Percentiles rank a stretch among this genome's conserved stretches.
Evolutionary conservation across 768 basidiomycete genomes (phyloP).

Genomic region (Serendipita vermifera): DNA sequence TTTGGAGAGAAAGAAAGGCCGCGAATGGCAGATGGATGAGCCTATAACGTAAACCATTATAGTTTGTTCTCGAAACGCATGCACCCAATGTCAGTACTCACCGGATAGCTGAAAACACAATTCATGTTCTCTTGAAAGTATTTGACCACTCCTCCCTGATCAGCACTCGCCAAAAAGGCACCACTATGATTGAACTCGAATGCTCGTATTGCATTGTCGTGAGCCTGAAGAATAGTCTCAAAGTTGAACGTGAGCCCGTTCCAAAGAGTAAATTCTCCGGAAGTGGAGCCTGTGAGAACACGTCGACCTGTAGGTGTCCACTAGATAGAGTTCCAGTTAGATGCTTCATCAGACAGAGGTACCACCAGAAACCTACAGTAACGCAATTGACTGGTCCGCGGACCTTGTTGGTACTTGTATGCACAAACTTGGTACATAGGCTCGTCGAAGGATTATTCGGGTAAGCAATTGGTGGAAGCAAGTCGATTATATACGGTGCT

Average conservation of each 20-base stretch:
- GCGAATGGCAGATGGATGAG: constrained; percentile 87
- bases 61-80: too few species aligned
- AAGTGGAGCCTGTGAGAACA: constrained; percentile 86
- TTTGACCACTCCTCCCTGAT: constrained; percentile 90
- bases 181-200: constrained; percentile 87
- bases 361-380: constrained; percentile 42
- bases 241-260: constrained; percentile 99
- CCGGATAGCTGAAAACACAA: constrained; percentile 15
- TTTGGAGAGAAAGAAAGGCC: constrained; percentile 87
- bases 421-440: constrained; percentile 91
- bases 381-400: constrained; percentile 95
- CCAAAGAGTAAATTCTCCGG: constrained; percentile 98
- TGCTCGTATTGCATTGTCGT: constrained; percentile 86
- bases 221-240: constrained; percentile 97
- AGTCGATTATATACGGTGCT: constrained; percentile 81
- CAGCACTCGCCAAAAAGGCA: constrained; percentile 82
- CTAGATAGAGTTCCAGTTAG: constrained; percentile 32
- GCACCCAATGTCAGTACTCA: too few species aligned
- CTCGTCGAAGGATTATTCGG: constrained; percentile 85
- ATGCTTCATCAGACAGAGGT: constrained; percentile 7
- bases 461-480: constrained; percentile 89
- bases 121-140: constrained; percentile 99
- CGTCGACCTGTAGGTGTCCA: constrained; percentile 97
- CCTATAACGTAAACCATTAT: constrained; percentile 32
- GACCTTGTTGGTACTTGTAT: constrained; percentile 98